Percentiles rank a stretch among this genome's conserved stretches.
These are phyloP conservation scores for Argentina anserina DNA, from an alignment of 306 rosid species.

Conservation along the genomic window DNA sequence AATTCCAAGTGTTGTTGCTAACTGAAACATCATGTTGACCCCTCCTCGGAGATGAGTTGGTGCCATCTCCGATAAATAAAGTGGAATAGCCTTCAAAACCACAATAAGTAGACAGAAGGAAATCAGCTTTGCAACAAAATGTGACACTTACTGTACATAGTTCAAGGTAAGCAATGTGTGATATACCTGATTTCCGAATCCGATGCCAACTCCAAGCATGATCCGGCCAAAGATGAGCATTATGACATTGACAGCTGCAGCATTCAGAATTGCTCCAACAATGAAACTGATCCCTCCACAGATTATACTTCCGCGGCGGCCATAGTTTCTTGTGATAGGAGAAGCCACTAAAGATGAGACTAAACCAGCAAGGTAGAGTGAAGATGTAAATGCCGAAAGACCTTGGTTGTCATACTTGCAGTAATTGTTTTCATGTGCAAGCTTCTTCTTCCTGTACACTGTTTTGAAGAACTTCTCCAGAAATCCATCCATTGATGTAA, in stretches of 20 bases:
- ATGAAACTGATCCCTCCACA: constrained; percentile 73
- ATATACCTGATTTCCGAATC: constrained; percentile 88
- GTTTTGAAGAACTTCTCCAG: constrained; percentile 64
- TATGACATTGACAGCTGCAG: constrained; percentile 51
- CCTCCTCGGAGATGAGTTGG: constrained; percentile 91
- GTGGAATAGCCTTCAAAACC: constrained; percentile 74
- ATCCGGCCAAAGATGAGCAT: constrained; percentile 83
- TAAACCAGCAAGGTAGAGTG: constrained; percentile 83
- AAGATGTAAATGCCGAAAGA: constrained; percentile 87
- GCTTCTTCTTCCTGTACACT: constrained; percentile 53
- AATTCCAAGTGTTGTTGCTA: constrained; percentile 84
- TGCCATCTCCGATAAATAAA: constrained; percentile 91
- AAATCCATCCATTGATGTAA: constrained; percentile 90
- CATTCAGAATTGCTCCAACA: constrained; percentile 64
- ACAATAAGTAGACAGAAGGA: background rate
- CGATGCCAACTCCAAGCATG: constrained; percentile 94
- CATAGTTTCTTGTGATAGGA: constrained; percentile 65
- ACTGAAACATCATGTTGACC: constrained; percentile 91
- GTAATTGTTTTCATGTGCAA: constrained; percentile 78
- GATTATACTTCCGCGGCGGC: constrained; percentile 69
- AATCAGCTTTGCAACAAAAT: background rate
- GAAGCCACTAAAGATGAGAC: constrained; percentile 74
- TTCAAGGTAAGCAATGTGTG: background rate
- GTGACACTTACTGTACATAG: background rate
- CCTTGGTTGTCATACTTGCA: constrained; percentile 86